Base-by-base conservation (phyloP, 2,329 filamentous ascomycete species). In the Coniosporium tulheliwenetii region DNA sequence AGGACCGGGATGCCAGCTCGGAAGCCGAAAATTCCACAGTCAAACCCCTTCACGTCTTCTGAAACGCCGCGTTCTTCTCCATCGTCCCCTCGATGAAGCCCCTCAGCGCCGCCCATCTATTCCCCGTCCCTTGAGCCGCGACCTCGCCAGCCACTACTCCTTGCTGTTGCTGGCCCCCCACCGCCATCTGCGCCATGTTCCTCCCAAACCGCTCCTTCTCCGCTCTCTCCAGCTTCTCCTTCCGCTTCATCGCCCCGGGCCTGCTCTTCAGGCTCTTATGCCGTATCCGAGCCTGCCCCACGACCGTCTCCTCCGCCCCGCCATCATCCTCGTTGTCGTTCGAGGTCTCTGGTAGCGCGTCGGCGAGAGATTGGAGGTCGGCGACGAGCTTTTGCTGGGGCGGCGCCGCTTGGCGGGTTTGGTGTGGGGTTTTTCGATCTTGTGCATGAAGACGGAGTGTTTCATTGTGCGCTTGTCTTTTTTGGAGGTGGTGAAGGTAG, bases 71-170 rank as follows among this genome's bases (percentile, higher is more conserved):
- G 50, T 89, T 89, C 60, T 85, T 81, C 63, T 94, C 85, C 78
- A 94, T 85, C 1, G 85, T 95, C 35, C 79, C 72, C 1, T 83
- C 80, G 39, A 95, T 93, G 55, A 89, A 93, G 8, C 70, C 77
- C 51, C 87, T 75, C 59, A 96, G 58, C 12, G 85, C 85, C 29
- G 81, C 81, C 81, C 85, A 95, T 41, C 82, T 67, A 51, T 69
- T 75, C 8, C 72, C 39, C 44, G 52, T 39, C 63, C 12, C 70
- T 75, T 1, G 61, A 49, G 26, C 49, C 9, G 62, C 41, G 19
- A 32, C 41, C n/a, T 31, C 39, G 30, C 38, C 41, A 36, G 26
- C 34, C 36, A 37, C 45, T 19, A 37, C 15, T 42, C 37, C 29
- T 13, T 48, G 44, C 12, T 37, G 33, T 38, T 40, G 30, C 37